These are phyloP conservation scores for Lantana camara DNA, from an alignment of 257 asterid species.

Conservation along the genomic window DNA sequence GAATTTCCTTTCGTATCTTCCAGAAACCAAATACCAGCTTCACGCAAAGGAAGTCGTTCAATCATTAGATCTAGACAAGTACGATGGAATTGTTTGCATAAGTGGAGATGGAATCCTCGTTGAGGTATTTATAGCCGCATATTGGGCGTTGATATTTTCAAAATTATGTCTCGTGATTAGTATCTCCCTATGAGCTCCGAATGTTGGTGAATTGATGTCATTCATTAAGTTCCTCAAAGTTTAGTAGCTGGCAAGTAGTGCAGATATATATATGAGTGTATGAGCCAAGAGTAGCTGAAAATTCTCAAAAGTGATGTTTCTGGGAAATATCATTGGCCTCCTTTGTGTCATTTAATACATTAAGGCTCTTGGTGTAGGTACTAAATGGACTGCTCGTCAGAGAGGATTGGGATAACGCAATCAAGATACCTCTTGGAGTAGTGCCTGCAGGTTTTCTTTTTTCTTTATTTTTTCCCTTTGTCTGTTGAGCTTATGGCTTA, in stretches of 20 bases:
- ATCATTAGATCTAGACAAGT: conserved; percentile 61
- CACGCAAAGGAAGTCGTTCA: conserved; percentile 86
- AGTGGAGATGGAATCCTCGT: conserved; percentile 95
- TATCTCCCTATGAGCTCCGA: not conserved
- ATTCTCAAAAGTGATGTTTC: conserved; percentile 4
- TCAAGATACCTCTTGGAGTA: conserved; percentile 79
- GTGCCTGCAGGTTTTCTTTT: conserved; percentile 84
- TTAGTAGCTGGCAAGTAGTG: too few species aligned
- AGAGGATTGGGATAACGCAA: conserved; percentile 85
- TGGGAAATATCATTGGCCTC: conserved; percentile 27
- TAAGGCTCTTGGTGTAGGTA: conserved; percentile 72
- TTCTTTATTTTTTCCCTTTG: not conserved
- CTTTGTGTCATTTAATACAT: conserved; percentile 29
- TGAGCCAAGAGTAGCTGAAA: conserved; percentile 15
- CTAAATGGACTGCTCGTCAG: conserved; percentile 89
- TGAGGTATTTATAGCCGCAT: conserved; percentile 55
- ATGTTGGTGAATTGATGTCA: conserved; percentile 2
- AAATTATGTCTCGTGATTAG: not conserved
- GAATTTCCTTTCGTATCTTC: conserved; percentile 23
- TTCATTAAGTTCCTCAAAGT: not conserved
- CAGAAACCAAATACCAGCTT: conserved; percentile 77
- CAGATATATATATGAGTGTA: not conserved
- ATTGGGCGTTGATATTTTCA: not conserved
- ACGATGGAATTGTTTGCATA: conserved; percentile 88
- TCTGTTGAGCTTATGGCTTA: not conserved